These are phyloP conservation scores for Wakefieldia striispora DNA, from an alignment of 768 basidiomycete genomes.

Conservation along the genomic window DNA sequence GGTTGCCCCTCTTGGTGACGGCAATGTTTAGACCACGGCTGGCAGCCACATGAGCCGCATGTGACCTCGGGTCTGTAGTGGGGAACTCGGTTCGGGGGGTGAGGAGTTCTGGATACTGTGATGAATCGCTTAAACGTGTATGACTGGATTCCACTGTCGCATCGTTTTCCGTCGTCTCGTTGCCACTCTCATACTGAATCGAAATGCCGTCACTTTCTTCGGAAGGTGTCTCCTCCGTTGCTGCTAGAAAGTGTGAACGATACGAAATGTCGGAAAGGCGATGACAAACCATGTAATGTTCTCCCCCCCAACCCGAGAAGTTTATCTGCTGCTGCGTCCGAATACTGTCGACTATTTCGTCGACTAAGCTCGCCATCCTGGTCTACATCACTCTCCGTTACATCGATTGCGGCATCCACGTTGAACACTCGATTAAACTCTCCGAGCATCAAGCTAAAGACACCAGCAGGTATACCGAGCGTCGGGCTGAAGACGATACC, in stretches of 20 bases:
- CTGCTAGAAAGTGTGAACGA: constrained; percentile 28
- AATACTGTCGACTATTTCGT: constrained; percentile 83
- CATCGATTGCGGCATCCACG: constrained; percentile 47
- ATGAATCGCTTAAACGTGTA: constrained; percentile 39
- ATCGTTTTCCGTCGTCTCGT: constrained; percentile 66
- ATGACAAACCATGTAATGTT: constrained; percentile 55
- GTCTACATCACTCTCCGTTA: constrained; percentile 22
- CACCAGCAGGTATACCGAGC: constrained; percentile 94
- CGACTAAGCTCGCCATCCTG: constrained; percentile 46
- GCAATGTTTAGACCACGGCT: constrained; percentile 70
- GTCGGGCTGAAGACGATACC: constrained; percentile 99
- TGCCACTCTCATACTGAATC: constrained; percentile 69
- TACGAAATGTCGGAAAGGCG: background rate
- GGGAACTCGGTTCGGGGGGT: constrained; percentile 27
- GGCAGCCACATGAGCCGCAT: constrained; percentile 61
- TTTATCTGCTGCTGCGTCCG: constrained; percentile 79
- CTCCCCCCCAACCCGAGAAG: constrained; percentile 77
- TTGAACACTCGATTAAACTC: constrained; percentile 95
- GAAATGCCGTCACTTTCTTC: constrained; percentile 70
- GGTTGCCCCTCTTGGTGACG: constrained; percentile 54
- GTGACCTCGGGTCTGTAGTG: constrained; percentile 39
- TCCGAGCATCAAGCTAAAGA: constrained; percentile 91
- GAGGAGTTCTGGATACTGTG: constrained; percentile 25
- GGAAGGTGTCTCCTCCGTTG: constrained; percentile 61
- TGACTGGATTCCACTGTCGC: constrained; percentile 42